A percentile compares a stretch with the other conserved stretches of the same genome.
Evolutionary conservation across 257 asterid genomes (phyloP).

Genomic region (Euphrasia confusa): DNA sequence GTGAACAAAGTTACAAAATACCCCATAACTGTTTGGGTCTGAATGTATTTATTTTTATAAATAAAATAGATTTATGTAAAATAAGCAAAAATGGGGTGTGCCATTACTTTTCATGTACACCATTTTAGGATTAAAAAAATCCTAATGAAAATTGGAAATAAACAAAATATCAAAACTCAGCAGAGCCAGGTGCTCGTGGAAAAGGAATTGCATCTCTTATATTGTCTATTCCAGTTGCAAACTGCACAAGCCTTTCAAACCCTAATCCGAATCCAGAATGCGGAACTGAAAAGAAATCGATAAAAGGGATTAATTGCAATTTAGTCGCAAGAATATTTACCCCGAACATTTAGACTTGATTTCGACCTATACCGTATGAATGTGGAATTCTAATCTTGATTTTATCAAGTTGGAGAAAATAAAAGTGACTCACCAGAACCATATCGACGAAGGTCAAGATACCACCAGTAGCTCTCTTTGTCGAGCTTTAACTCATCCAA

Average conservation of each 20-base stretch:
- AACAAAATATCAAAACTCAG: conserved; percentile 59
- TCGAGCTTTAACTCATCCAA: conserved; percentile 80
- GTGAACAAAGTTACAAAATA: no score
- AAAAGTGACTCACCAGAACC: conserved; percentile 69
- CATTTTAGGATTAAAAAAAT: no score
- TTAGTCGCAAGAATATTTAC: no score
- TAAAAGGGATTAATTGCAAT: not conserved
- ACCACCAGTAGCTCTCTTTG: conserved; percentile 99
- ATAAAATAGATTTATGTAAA: no score
- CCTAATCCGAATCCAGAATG: conserved; percentile 99
- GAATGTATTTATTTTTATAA: no score
- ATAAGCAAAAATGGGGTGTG: no score
- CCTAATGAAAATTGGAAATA: no score
- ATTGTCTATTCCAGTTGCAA: conserved; percentile 87
- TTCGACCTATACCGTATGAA: not conserved
- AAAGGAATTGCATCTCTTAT: conserved; percentile 93
- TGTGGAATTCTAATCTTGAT: not conserved
- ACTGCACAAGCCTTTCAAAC: conserved; percentile 94
- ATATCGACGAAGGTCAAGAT: conserved; percentile 92
- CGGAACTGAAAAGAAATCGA: conserved; percentile 52
- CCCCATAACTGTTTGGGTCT: no score
- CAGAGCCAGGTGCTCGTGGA: conserved; percentile 90
- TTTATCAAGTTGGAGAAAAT: not conserved
- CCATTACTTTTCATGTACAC: no score
- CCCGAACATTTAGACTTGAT: not conserved